Evolutionary conservation across 345 rosid species (phyloP), one percentile per base, ranked within the genome.

Genomic region (Eucalyptus curtisii): DNA sequence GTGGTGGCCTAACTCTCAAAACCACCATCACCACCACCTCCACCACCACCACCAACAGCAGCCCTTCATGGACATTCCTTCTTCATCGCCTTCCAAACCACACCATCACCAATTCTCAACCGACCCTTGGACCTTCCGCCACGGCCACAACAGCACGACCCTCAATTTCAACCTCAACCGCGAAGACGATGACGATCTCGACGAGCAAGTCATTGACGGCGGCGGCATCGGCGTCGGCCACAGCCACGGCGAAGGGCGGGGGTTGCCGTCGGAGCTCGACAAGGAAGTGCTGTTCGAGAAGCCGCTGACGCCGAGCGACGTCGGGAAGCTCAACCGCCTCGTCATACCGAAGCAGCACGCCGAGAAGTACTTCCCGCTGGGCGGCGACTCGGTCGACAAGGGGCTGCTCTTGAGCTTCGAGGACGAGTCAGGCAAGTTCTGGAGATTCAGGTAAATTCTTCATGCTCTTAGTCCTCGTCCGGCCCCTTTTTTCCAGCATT

Each of bases 271-370:
- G 30, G 90, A 90, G 86, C 88, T 27, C 68, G 86, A 40, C 85
- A 57, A 50, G 59, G 89, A 89, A 24, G 57, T 82, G 88, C 45
- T 88, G 91, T 93, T 94, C 66, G 95, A 94, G 87, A 94, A 94
- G 71, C 90, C 93, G 31, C 91, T 93, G 53, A 94, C 96, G 3
- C 96, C 96, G 0, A 94, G 96, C 90, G 96, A 94, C 48, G 94
- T 93, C 31, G 95, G 96, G 49, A 94, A 93, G 91, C 89, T 94
- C 79, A 94, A 94, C 91, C 92, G 95, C 76, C 88, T 94, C 86
- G 96, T 94, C 52, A 92, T 94, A 49, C 96, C 96, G 2, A 93
- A 94, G 87, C 95, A 92, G 81, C 93, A 93, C 89, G 96, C 96
- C 3, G 95, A 93, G 92, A 94, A 91, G 87, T 92, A 93, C 91